phyloP scores from a whole-genome alignment of 805 yeast genomes.

The Starmerella asiatica region DNA sequence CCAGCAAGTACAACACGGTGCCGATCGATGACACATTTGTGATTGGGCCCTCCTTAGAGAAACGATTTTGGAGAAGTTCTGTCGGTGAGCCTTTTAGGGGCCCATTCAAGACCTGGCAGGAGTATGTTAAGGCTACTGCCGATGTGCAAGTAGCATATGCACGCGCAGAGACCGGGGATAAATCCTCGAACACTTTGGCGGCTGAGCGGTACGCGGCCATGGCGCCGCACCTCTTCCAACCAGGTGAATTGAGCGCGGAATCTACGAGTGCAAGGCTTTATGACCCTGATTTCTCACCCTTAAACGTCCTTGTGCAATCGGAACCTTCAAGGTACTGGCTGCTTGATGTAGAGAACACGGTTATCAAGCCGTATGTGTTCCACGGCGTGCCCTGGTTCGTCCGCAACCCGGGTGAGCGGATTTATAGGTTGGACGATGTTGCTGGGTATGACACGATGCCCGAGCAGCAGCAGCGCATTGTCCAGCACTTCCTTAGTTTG shows the following conservation, averaged over 20 bases:
- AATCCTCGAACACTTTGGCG: slow-evolving; percentile 38
- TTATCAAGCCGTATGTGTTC: slow-evolving; percentile 69
- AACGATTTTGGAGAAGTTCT: slow-evolving; percentile 56
- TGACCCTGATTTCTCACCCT: slow-evolving; percentile 80
- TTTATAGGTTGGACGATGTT: slow-evolving; percentile 64
- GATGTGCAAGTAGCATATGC: slow-evolving; percentile 51
- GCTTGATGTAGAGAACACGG: slow-evolving; percentile 70
- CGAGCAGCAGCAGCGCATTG: slow-evolving; percentile 64
- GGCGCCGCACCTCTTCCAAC: slow-evolving; percentile 44
- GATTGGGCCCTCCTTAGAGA: slow-evolving; percentile 80
- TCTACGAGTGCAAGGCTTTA: slow-evolving; percentile 59
- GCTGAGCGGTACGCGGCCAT: slow-evolving; percentile 47
- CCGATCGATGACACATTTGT: slow-evolving; percentile 34
- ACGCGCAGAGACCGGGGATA: slow-evolving; percentile 40
- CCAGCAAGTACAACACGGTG: slow-evolving; percentile 5
- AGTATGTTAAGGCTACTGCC: slow-evolving; percentile 52
- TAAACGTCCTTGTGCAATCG: slow-evolving; percentile 49
- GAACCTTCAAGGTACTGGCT: slow-evolving; percentile 33
- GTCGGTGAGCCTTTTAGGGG: slow-evolving; percentile 46
- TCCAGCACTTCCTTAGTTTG: slow-evolving; percentile 71
- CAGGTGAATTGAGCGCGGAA: slow-evolving; percentile 38
- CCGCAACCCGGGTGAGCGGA: slow-evolving; percentile 76
- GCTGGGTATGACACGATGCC: slow-evolving; percentile 54
- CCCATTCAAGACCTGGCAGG: slow-evolving; percentile 64
- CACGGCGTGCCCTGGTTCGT: slow-evolving; percentile 72